Conservation (phyloP, 805 yeast species). For the Wickerhamiella australiensis region DNA sequence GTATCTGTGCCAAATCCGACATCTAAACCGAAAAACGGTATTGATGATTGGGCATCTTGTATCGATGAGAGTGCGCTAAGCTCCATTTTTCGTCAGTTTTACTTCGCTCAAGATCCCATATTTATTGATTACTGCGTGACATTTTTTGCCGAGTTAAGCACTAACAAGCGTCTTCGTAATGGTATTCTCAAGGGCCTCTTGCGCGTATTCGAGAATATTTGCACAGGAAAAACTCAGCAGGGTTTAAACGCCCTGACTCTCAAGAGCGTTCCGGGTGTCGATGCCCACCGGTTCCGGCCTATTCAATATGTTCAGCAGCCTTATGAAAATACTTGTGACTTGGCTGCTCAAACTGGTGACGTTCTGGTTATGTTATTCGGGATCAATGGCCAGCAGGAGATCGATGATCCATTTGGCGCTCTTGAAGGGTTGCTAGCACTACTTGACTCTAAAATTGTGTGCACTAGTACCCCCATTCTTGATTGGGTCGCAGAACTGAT, state of each 20-base stretch:
- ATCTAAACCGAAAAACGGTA: not conserved
- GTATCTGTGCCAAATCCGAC: not conserved
- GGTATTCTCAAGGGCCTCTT: not conserved
- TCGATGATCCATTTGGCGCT: not conserved
- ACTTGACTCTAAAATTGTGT: not conserved
- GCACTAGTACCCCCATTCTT: slow-evolving; percentile 4
- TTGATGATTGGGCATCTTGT: not conserved
- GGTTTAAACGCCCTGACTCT: not conserved
- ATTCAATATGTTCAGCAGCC: not conserved
- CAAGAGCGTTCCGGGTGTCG: not conserved
- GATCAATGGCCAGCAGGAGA: not conserved
- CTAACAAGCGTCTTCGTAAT: not conserved
- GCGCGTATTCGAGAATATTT: not conserved
- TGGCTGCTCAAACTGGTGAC: not conserved
- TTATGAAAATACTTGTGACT: not conserved
- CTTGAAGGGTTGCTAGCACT: not conserved
- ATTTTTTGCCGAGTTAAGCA: not conserved
- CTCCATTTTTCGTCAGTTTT: not conserved
- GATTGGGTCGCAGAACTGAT: slow-evolving; percentile 5
- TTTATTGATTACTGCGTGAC: not conserved
- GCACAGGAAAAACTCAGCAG: not conserved
- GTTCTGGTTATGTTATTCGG: not conserved
- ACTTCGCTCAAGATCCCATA: not conserved
- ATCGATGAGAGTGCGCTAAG: not conserved
- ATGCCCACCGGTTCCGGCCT: not conserved